phyloP scores from a whole-genome alignment of 371 early-diverging fungal genomes.

The Mucor indicus region DNA sequence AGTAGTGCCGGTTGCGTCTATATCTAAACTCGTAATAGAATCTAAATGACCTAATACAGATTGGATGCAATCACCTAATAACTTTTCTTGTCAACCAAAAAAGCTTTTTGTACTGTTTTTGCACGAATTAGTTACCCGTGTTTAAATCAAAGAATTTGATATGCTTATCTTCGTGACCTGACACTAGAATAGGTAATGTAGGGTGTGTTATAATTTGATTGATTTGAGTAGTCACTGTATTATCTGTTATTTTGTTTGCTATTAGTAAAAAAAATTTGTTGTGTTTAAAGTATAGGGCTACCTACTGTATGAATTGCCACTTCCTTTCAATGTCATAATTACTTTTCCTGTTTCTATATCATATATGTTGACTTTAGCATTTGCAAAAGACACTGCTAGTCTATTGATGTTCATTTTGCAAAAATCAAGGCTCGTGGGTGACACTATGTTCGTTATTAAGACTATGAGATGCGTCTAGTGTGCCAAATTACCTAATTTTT shows the following conservation, averaged over 20 bases:
- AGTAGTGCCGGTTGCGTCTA: constrained; percentile 63
- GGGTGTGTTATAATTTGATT: constrained; percentile 77
- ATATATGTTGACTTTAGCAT: constrained; percentile 65
- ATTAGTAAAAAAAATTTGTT: background rate
- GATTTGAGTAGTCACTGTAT: constrained; percentile 69
- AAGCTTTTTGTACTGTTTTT: background rate
- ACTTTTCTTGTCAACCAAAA: background rate
- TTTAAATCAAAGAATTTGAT: constrained; percentile 78
- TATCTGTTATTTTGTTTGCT: constrained; percentile 43
- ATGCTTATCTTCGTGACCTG: constrained; percentile 79
- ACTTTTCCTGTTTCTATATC: constrained; percentile 78
- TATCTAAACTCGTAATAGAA: constrained; percentile 66
- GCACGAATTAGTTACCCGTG: constrained; percentile 50
- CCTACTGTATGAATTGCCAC: constrained; percentile 64
- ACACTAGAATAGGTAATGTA: constrained; percentile 65
- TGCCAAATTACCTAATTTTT: too few relatives aligned
- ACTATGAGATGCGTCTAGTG: background rate
- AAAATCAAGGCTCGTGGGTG: constrained; percentile 75
- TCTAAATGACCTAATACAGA: constrained; percentile 71
- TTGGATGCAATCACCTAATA: constrained; percentile 56
- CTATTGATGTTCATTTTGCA: constrained; percentile 56
- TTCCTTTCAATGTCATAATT: constrained; percentile 49
- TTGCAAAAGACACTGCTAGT: constrained; percentile 66
- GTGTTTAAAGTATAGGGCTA: too few relatives aligned
- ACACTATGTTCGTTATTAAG: constrained; percentile 9